Conservation (phyloP, 495 filamentous ascomycete species). For the Aspergillus carlsbadensis region DNA sequence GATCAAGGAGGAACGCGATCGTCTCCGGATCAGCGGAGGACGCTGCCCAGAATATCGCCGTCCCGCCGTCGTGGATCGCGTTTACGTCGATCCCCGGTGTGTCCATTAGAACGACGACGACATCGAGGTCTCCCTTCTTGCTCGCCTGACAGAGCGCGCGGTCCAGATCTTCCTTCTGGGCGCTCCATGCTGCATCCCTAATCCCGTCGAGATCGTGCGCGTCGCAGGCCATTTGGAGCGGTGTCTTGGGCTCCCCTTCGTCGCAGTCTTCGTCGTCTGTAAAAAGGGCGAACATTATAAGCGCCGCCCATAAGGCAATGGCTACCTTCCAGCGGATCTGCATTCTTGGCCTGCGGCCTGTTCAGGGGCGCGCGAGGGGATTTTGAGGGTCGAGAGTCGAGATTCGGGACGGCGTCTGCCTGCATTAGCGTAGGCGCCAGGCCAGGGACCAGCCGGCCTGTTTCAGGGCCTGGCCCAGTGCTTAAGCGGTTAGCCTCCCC, state of each 20-base stretch:
- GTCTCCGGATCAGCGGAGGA: background rate
- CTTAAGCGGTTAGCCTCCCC: background rate
- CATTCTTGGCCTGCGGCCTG: too few relatives aligned
- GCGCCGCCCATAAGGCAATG: too few relatives aligned
- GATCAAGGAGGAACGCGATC: background rate
- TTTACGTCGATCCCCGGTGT: background rate
- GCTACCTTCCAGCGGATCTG: too few relatives aligned
- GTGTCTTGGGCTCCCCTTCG: too few relatives aligned
- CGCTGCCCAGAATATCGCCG: background rate
- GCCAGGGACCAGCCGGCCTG: too few relatives aligned
- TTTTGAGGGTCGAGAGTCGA: too few relatives aligned
- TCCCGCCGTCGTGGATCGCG: background rate
- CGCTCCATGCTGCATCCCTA: background rate
- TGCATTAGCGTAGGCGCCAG: too few relatives aligned
- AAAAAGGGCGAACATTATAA: too few relatives aligned
- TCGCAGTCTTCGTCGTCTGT: too few relatives aligned
- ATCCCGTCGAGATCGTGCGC: background rate
- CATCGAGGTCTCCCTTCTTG: background rate
- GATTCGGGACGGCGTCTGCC: too few relatives aligned
- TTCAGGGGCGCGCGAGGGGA: too few relatives aligned
- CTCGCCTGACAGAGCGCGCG: background rate
- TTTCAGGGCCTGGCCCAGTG: too few relatives aligned
- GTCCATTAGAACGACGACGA: background rate
- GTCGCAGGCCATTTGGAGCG: background rate
- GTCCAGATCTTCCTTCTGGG: background rate